Percentiles rank a stretch among this genome's conserved stretches.
Evolutionary conservation across 2,329 filamentous ascomycete species (phyloP).

Genomic region (Albifimbria verrucaria): DNA sequence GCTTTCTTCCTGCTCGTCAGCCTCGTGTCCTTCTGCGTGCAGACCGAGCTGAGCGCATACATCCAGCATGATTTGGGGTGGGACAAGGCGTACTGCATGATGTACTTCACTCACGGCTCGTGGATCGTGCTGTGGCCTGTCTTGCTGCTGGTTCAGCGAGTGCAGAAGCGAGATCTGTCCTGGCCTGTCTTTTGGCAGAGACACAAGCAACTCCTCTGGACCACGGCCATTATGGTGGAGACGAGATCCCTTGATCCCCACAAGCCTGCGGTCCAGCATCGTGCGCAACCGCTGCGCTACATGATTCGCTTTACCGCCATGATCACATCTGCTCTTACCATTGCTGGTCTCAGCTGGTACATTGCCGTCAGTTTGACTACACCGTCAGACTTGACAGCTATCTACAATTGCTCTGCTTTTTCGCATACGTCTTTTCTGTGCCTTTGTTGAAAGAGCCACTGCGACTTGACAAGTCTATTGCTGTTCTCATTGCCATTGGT

Average conservation of each 20-base stretch:
- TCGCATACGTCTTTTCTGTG: slow-evolving; percentile 95
- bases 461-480: slow-evolving; percentile 78
- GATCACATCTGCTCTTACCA: slow-evolving; percentile 80
- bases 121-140: slow-evolving; percentile 88
- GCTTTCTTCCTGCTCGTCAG: slow-evolving; percentile 79
- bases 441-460: slow-evolving; percentile 83
- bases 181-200: slow-evolving; percentile 83
- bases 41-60: slow-evolving; percentile 94
- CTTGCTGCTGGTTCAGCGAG: slow-evolving; percentile 74
- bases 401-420: slow-evolving; percentile 99
- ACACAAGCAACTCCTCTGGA: slow-evolving; percentile 48
- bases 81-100: slow-evolving; percentile 99
- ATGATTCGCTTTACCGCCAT: slow-evolving; percentile 76
- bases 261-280: slow-evolving; percentile 31
- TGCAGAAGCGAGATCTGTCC: slow-evolving; percentile 74
- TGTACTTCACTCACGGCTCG: slow-evolving; percentile 94
- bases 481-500: slow-evolving; percentile 80
- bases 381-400: slow-evolving; percentile 89
- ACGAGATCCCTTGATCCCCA: slow-evolving; percentile 69
- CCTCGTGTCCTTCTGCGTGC: slow-evolving; percentile 83
- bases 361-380: slow-evolving; percentile 91
- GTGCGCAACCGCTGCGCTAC: slow-evolving; percentile 55
- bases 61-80: slow-evolving; percentile 90
- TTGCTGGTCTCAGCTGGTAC: slow-evolving; percentile 94
- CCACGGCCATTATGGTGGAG: slow-evolving; percentile 77